Percentiles rank a stretch among this genome's conserved stretches.
Evolutionary conservation across 441 rosid genomes (phyloP).

Genomic region (Erodium texanum): DNA sequence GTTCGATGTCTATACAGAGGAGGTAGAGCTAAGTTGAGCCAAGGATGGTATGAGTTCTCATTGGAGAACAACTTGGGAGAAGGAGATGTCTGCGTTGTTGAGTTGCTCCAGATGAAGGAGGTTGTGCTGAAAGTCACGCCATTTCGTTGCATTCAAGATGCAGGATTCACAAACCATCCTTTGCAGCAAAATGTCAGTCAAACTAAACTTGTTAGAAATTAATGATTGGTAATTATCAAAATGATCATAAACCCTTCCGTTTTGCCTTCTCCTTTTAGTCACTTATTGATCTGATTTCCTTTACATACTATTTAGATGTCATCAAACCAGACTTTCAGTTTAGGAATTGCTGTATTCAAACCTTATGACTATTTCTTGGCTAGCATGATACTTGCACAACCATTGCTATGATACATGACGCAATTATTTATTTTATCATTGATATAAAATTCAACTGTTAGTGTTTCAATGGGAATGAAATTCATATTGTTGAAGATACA

Average conservation of each 20-base stretch:
- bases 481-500: not conserved
- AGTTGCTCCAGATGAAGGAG: conserved; percentile 65
- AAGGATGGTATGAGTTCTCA: conserved; percentile 91
- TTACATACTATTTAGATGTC: conserved; percentile 11
- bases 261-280: conserved; percentile 11
- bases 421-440: too few relatives aligned
- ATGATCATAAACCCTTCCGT: conserved; percentile 15
- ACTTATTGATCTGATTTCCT: conserved; percentile 18
- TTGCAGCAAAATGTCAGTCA: too few relatives aligned
- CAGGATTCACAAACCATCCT: too few relatives aligned
- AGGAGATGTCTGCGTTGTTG: conserved; percentile 92
- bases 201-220: conserved; percentile 7
- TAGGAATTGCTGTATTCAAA: too few relatives aligned
- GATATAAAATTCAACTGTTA: too few relatives aligned
- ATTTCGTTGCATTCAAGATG: conserved; percentile 47
- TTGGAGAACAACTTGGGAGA: conserved; percentile 84
- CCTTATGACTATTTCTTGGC: too few relatives aligned
- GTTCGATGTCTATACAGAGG: conserved; percentile 82
- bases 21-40: conserved; percentile 87
- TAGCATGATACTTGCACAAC: too few relatives aligned
- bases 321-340: too few relatives aligned
- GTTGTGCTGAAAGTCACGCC: conserved; percentile 76
- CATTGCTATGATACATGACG: too few relatives aligned
- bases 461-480: too few relatives aligned
- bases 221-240: conserved; percentile 22